Evolutionary conservation across 257 asterid genomes (phyloP), one percentile per base, ranked within the genome.

Genomic region (Capsicum rhomboideum): DNA sequence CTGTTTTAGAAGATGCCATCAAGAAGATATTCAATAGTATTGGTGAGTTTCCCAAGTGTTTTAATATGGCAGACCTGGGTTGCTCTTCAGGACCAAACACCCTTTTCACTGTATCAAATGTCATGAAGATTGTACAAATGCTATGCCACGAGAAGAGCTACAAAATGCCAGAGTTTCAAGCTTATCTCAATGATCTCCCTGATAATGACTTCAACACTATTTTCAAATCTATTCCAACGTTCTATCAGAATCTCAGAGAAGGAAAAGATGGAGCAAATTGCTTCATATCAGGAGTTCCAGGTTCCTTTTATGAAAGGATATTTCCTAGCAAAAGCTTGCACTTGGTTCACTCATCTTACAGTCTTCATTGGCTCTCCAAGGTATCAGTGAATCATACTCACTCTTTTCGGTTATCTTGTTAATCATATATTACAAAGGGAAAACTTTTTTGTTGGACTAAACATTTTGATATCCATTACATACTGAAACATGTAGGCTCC

Each of bases 51-150:
- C 44, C 83, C 21, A 55, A 59, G 21, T 78, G 88, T 83, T 58
- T 86, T 4, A 83, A 50, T 58, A 79, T 90, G 12, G 88, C 83
- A 53, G 93, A 90, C 14, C 52, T 90, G 82, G 93, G 92, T 1
- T 89, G 92, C 84, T 84, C 89, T 4, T 88, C 91, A 12, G 91
- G 92, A 26, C 88, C 91, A 3, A 89, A 89, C 82, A 77, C 93
- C 0, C 44, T 91, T 0, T 34, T 61, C 29, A 61, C 75, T 37
- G 1, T 40, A 20, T 68, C 52, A 20, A 68, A 68, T 68, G 5
- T 68, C 26, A 68, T 68, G 20, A 68, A 68, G 10, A 68, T 17
- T 10, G 26, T 68, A 34, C 78, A 68, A 68, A 52, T 16, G 6
- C 2, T 83, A 4, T 82, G 78, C 42, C 0, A 17, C 17, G 8